These are phyloP conservation scores for Chytriomyces sp. DNA, from an alignment of 192 early-diverging fungal genomes.

Conservation along the genomic window DNA sequence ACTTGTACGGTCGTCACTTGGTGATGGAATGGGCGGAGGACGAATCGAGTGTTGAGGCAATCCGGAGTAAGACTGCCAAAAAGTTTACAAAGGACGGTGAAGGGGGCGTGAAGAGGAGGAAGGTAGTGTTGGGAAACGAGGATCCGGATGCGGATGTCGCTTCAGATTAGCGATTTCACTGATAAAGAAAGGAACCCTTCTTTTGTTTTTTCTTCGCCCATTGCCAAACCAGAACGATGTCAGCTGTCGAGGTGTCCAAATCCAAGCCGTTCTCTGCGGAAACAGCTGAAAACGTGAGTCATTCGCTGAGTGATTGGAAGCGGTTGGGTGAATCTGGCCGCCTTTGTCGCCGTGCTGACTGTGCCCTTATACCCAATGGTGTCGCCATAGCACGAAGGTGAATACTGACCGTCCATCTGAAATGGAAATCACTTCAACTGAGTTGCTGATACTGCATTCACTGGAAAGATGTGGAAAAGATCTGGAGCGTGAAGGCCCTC, in stretches of 20 bases:
- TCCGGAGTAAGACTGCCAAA: constrained; percentile 83
- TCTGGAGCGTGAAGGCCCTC: constrained; percentile 94
- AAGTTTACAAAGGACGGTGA: constrained; percentile 67
- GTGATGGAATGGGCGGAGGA: constrained; percentile 95
- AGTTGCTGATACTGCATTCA: not conserved
- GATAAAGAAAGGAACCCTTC: not conserved
- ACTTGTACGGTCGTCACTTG: constrained; percentile 96
- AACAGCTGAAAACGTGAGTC: constrained; percentile 32
- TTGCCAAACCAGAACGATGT: not conserved
- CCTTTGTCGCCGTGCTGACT: too few species aligned
- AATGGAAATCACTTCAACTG: not conserved
- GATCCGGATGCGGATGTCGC: constrained; percentile 6
- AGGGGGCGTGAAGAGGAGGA: constrained; percentile 62
- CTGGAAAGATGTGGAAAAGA: constrained; percentile 74
- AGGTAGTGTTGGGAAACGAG: constrained; percentile 61
- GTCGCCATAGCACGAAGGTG: constrained; percentile 11
- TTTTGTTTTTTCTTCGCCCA: constrained; percentile 7
- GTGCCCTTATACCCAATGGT: too few species aligned
- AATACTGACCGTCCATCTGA: too few species aligned
- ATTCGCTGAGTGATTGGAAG: too few species aligned
- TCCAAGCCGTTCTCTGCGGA: constrained; percentile 24
- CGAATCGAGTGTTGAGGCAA: constrained; percentile 71
- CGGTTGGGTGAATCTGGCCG: too few species aligned
- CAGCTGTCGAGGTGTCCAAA: constrained; percentile 5
- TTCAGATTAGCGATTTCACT: not conserved